Evolutionary conservation across 352 stramenopile genomes (phyloP), one percentile per base, ranked within the genome.

Genomic region (Blastocystis sp.): DNA sequence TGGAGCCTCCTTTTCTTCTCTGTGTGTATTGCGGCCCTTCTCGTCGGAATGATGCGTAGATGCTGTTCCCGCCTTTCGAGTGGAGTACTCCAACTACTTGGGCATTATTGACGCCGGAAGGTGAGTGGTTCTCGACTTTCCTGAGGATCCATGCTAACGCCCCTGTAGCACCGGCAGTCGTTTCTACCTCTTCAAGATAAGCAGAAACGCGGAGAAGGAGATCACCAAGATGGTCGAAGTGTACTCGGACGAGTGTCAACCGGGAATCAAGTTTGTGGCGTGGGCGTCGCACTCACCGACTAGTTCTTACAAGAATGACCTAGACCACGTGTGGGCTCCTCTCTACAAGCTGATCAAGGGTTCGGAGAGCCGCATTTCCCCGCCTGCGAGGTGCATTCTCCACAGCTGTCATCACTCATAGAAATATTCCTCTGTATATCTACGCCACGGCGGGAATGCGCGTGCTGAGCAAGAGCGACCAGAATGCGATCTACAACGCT

Each of bases 381-480:
- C 74, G 57, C 59, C 54, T 42, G 42, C 1, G 9, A 60, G 6
- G 74, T 84, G 28, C 21, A 28, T 45, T 9, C 14, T 66, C 7
- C 28, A 9, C 38, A 57, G 0, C 21, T 68, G 14, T 68, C 10
- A 54, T 24, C 40, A 28, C 48, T 11, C 10, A 3, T 45, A 64
- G 57, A 14, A 69, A 69, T 45, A 54, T 79, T 62, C 78, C 78
- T 14, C 11, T 88, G 21, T 88, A 77, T 19, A 88, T 88, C 64
- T 88, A 65, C 38, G 78, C 78, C 6, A 88, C 78, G 42, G 78
- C 78, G 21, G 78, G 78, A 57, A 88, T 88, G 78, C 64, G 78
- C 17, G 78, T 88, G 17, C 60, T 88, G 45, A 88, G 61, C 38
- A 54, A 52, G 68, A 78, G 54, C 40, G 52, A 79, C 57, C 78